Evolutionary conservation across 1,284 basidiomycete species (phyloP).

Genomic region (Rhodotorula sp.): DNA sequence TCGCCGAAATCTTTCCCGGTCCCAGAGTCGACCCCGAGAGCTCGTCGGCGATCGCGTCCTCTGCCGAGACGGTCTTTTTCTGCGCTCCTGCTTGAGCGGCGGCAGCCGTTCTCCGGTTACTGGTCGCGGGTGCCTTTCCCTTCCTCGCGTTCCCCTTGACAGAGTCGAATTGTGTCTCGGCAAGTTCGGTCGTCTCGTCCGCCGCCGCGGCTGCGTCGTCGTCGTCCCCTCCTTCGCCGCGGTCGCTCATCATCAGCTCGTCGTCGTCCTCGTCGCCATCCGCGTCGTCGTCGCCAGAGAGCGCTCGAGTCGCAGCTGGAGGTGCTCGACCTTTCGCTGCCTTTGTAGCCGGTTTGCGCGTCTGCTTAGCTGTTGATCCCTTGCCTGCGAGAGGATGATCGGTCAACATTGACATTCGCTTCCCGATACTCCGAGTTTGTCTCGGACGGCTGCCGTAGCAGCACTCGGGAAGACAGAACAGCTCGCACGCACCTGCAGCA

Average conservation of each 20-base stretch:
- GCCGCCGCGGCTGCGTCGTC: neutral
- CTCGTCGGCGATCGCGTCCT: neutral
- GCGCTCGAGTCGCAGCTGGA: neutral
- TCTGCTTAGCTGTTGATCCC: neutral
- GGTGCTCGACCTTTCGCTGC: neutral
- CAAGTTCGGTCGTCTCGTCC: constrained; percentile 17
- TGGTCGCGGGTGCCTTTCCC: neutral
- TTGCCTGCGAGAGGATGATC: neutral
- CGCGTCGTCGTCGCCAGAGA: neutral
- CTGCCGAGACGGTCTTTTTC: no score
- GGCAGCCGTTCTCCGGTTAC: neutral
- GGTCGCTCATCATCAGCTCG: neutral
- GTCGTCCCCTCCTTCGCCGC: neutral
- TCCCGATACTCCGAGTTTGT: no score
- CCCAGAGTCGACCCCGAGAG: neutral
- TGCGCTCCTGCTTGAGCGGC: neutral
- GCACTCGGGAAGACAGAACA: no score
- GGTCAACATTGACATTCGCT: no score
- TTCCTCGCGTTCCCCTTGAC: neutral
- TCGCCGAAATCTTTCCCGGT: neutral
- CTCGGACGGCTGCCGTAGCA: no score
- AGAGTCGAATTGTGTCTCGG: constrained; percentile 19
- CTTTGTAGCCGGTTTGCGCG: neutral
- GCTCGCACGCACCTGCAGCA: neutral
- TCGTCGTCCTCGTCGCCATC: constrained; percentile 8